Evolutionary conservation across 164 flowering plant genomes (phyloP), one percentile per base, ranked within the genome.

Genomic region (Aristolochia contorta): DNA sequence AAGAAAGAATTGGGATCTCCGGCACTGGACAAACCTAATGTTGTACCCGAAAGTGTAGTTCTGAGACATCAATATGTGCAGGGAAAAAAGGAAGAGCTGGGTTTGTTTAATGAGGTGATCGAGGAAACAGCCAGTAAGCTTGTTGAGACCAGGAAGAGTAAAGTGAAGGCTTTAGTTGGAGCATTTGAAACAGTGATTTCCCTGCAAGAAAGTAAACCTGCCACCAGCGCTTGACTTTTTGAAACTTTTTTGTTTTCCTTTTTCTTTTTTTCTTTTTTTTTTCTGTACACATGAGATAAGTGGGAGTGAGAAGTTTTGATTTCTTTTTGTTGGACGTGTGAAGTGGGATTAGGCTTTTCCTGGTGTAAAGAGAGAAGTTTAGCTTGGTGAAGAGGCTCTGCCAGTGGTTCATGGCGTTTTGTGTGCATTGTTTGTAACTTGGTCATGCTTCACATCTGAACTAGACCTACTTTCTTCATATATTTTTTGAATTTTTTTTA

Each of bases 111-210:
- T 67, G 80, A 81, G 54, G 93, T 90, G n/a, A 90, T 90, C 57
- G 89, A 88, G 71, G 93, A 86, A 71, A 88, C 91, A 8, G 97
- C 93, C 1, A 88, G 84, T 71, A 91, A 86, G 77, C 91, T 91
- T 14, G 97, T 74, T 1, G 82, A 77, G 67, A 80, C 81, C 33
- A 78, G 89, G 80, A 91, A 84, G 71, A 91, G 96, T 54, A 91
- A 86, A 77, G 97, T 91, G 21, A 86, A 91, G 79, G 96, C 97
- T 23, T 71, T 91, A 74, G 97, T 90, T 32, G 93, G 97, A 62
- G 97, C 97, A 54, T 88, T 90, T 67, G 97, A 90, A 71, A 82
- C 93, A 0, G 96, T 91, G 15, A 91, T 91, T 62, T 88, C 83
- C 41, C 89, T 88, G 15, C 96, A 82, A 63, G 93, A 87, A 30